A percentile compares a stretch with the other conserved stretches of the same genome.
Evolutionary conservation across 1,284 basidiomycete species (phyloP).

Genomic region (Ganoderma leucocontextum): DNA sequence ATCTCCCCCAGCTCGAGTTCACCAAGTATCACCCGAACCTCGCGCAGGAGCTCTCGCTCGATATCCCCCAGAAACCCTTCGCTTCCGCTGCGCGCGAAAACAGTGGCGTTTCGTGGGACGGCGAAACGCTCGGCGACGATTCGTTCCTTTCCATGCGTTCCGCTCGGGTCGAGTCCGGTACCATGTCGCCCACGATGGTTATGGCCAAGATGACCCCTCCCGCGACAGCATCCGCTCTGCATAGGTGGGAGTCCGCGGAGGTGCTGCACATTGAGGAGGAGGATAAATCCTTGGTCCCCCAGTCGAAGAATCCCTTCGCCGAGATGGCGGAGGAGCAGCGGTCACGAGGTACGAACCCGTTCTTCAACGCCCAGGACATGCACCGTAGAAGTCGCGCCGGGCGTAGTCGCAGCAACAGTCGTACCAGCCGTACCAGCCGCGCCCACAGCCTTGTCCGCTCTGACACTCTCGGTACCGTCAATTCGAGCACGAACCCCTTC

Average conservation of each 20-base stretch:
- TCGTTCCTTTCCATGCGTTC: slow-evolving; percentile 59
- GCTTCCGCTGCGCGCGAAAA: slow-evolving; percentile 43
- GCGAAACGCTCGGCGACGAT: slow-evolving; percentile 54
- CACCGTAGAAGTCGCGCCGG: slow-evolving; percentile 31
- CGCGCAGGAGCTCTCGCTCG: slow-evolving; percentile 55
- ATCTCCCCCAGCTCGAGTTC: slow-evolving; percentile 47
- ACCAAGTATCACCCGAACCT: slow-evolving; percentile 62
- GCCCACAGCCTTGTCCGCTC: slow-evolving; percentile 28
- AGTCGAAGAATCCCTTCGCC: slow-evolving; percentile 53
- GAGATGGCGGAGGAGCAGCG: slow-evolving; percentile 47
- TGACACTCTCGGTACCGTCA: slow-evolving; percentile 24
- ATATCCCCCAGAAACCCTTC: slow-evolving; percentile 53
- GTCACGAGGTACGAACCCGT: slow-evolving; percentile 63
- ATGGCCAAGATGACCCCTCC: slow-evolving; percentile 68
- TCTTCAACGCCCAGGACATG: slow-evolving; percentile 60
- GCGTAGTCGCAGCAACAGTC: slow-evolving; percentile 40
- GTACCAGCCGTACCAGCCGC: slow-evolving; percentile 36
- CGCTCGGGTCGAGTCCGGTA: slow-evolving; percentile 54
- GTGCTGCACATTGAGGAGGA: slow-evolving; percentile 58
- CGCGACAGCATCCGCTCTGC: slow-evolving; percentile 54
- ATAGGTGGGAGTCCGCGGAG: slow-evolving; percentile 78
- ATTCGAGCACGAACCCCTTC: slow-evolving; percentile 47
- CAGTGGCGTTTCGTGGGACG: slow-evolving; percentile 61
- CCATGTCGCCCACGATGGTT: slow-evolving; percentile 49
- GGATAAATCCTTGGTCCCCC: slow-evolving; percentile 33